Evolutionary conservation across 1,284 basidiomycete species (phyloP), one percentile per base, ranked within the genome.

Genomic region (Cryptococcus maquisensis): DNA sequence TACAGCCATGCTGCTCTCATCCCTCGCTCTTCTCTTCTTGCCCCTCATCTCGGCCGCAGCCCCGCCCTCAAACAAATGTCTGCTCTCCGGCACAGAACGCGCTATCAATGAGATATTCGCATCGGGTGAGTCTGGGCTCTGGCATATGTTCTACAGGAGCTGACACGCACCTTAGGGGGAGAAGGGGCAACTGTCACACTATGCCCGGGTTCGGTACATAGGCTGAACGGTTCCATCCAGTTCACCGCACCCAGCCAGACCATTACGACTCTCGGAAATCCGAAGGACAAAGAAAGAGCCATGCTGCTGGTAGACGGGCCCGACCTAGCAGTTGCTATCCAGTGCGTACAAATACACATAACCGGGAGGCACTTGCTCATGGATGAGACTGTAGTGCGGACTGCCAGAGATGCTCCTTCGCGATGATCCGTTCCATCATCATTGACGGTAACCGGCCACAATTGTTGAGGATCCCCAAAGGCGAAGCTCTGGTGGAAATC

Each of bases 401-500:
- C 59, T 78, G 75, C 59, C 60, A 62, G 16, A 41, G 59, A 15
- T 78, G 76, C 57, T 60, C 62, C 8, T 44, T 53, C 21, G 67
- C 67, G 2, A 63, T 61, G 12, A 67, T 78, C 42, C 52, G 59
- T 38, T 70, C 71, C 4, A 58, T 78, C 10, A 64, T 73, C 28
- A 60, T 78, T 35, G 74, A 78, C 52, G 76, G 76, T 1, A 76
- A 76, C 51, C 58, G 76, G 45, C 75, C 76, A 2, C 59, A 67
- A 18, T 48, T 78, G 37, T 57, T 78, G 3, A 66, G 76, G 10
- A 61, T 78, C 20, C 67, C 67, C 7, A 54, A 59, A 39, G 75
- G 74, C 10, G 73, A 65, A 6, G 76, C 74, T 13, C 58, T 78
- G 47, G 57, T 78, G 20, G 73, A 74, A 51, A 54, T 74, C 47